These are phyloP conservation scores for Elsinoe ampelina DNA, from an alignment of 2,329 filamentous ascomycete genomes.

Conservation along the genomic window DNA sequence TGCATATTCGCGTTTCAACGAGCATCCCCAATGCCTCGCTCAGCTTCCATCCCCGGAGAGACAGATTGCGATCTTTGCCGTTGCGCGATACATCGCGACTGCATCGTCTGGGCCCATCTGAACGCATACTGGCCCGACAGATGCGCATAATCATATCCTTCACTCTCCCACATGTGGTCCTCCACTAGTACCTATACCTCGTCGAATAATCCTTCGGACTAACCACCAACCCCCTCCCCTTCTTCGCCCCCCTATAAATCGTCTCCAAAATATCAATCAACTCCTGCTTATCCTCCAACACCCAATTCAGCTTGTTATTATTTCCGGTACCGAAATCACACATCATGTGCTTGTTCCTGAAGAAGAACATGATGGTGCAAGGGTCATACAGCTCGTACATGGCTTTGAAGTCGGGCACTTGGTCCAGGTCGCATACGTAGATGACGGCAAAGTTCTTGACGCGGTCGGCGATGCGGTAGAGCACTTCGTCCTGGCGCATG, in stretches of 20 bases:
- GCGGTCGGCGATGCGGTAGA: slow-evolving; percentile 85
- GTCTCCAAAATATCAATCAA: slow-evolving; percentile 98
- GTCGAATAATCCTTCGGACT: slow-evolving; percentile 82
- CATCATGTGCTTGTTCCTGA: slow-evolving; percentile 98
- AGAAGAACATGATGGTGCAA: slow-evolving; percentile 96
- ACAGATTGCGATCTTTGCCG: no score
- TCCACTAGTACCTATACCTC: slow-evolving; percentile 53
- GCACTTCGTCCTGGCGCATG: slow-evolving; percentile 81
- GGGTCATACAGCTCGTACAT: slow-evolving; percentile 83
- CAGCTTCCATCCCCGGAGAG: no score
- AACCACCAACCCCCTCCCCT: slow-evolving; percentile 90
- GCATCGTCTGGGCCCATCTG: background rate
- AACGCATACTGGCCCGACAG: background rate
- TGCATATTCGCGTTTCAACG: no score
- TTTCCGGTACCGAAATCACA: slow-evolving; percentile 96
- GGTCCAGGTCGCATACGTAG: slow-evolving; percentile 87
- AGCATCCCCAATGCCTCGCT: no score
- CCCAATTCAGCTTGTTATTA: slow-evolving; percentile 98
- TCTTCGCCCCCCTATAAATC: slow-evolving; percentile 96
- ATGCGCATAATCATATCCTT: background rate
- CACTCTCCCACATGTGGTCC: background rate
- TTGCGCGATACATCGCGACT: no score
- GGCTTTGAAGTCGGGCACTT: slow-evolving; percentile 85
- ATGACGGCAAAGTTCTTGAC: slow-evolving; percentile 91
- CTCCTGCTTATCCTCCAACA: slow-evolving; percentile 95